Base-by-base conservation (phyloP, 1,284 basidiomycete species). In the Tylopilus sp. region DNA sequence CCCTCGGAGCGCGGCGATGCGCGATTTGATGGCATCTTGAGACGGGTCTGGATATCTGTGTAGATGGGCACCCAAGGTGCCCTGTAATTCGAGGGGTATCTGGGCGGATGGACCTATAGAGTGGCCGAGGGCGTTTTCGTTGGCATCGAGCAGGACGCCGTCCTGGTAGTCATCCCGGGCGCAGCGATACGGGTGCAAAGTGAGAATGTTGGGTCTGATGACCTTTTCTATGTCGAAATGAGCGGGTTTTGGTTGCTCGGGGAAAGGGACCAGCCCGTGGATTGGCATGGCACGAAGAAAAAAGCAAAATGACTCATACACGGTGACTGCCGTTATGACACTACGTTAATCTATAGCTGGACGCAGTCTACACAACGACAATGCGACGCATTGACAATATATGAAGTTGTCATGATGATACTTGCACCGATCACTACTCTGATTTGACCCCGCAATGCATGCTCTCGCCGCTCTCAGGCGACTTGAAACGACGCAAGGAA, bases 141-240 rank as follows among this genome's bases (percentile, higher is more conserved):
- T 99, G 39, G 98, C 98, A 74, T 99, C 98, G 41, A 99, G 89
- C n/a, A 99, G 89, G 71, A 99, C 92, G 33, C 97, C 97, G 2
- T 89, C 85, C 57, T 92, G 91, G 82, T 98, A 99, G 83, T 99
- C 97, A 76, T 99, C 98, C 61, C 97, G 86, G 2, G 98, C 98
- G 74, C 96, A 98, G 39, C 97, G 91, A 81, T 99, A 99, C 0
- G 98, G 98, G 66, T 93, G 90, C 24, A 99, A 84, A 3, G 94
- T 83, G 62, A 98, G 91, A 73, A 99, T 98, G 78, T 99, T 99
- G 22, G 95, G 93, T 36, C 97, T 89, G 72, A 99, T 94, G 64
- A 95, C 89, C n/a, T 82, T 80, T 81, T 94, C 90, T 67, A 97
- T 91, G 73, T 90, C 83, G 76, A 97, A 97, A 81, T 96, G 95